Evolutionary conservation across 345 rosid species (phyloP), one percentile per base, ranked within the genome.

Genomic region (Aethionema arabicum): DNA sequence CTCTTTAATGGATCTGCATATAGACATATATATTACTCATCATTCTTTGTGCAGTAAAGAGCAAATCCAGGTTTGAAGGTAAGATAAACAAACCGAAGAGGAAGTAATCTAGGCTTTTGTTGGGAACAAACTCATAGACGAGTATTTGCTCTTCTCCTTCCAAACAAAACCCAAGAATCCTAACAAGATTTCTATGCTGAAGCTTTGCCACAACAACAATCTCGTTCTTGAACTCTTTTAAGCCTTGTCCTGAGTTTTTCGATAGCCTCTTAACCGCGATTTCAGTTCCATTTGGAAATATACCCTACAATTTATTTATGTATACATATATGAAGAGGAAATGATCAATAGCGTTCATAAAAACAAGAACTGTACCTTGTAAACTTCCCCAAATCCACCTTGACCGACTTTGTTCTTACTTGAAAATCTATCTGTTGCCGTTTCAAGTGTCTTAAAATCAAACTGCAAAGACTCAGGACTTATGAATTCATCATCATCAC

Each of bases 121-220:
- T 70, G 1, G 78, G 75, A 45, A 77, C 63, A 67, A 69, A 72
- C 35, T 77, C 79, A 12, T 72, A 77, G 65, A 77, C 50, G 29
- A 80, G 79, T 66, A 80, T 57, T 35, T 69, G 64, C 57, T 80
- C 82, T 0, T 59, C 54, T 27, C 69, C 66, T 53, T 75, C 78
- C 14, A 77, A 43, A 51, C 76, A 72, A 58, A 59, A 77, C 49
- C 80, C 80, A 6, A 73, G 45, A 52, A 72, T 74, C 53, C 69
- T 69, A 41, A 77, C 75, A 58, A 77, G 68, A 61, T 80, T 78
- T 46, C 74, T 76, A 38, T 83, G 85, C 16, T 83, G 85, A 53
- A 83, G 83, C 66, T 55, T 78, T 0, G 79, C 79, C 15, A 80
- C 73, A 41, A 80, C 29, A 2, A 68, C 39, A 11, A 74, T 67